A percentile compares a stretch with the other conserved stretches of the same genome.
These are phyloP conservation scores for Macroventuria anomochaeta DNA, from an alignment of 2,329 filamentous ascomycete species.

Conservation along the genomic window DNA sequence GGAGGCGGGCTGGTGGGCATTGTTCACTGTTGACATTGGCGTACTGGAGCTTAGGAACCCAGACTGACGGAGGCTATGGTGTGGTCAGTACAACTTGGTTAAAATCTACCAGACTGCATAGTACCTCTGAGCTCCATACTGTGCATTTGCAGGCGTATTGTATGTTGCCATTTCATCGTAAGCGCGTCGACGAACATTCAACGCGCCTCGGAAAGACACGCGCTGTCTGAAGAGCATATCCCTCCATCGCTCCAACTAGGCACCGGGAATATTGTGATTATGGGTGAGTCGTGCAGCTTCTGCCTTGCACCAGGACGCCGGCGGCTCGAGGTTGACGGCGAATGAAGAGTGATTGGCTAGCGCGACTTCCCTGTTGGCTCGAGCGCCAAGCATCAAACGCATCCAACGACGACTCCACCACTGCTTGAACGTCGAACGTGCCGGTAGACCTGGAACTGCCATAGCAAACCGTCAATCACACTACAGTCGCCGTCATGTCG, in stretches of 20 bases:
- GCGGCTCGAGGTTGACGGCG: constrained; percentile 2
- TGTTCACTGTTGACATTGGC: neutral
- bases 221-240: constrained; percentile 43
- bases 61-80: neutral
- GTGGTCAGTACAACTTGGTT: neutral
- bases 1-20: constrained; percentile 17
- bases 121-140: constrained; percentile 1
- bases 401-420: constrained; percentile 23
- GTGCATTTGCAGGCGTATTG: constrained; percentile 3
- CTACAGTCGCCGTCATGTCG: constrained; percentile 27
- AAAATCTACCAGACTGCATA: neutral
- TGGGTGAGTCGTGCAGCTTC: constrained; percentile 16
- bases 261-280: constrained; percentile 28
- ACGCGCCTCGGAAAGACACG: constrained; percentile 36
- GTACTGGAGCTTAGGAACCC: neutral
- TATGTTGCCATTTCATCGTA: constrained; percentile 21
- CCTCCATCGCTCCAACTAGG: constrained; percentile 45
- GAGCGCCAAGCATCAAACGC: constrained; percentile 29
- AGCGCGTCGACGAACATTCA: constrained; percentile 23
- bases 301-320: constrained; percentile 28
- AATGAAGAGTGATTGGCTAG: constrained; percentile 23
- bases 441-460: neutral
- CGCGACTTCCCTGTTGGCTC: constrained; percentile 17
- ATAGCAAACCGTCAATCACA: neutral
- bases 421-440: constrained; percentile 8